Conservation (phyloP, 257 asterid genomes). For the Thymus quinquecostatus region DNA sequence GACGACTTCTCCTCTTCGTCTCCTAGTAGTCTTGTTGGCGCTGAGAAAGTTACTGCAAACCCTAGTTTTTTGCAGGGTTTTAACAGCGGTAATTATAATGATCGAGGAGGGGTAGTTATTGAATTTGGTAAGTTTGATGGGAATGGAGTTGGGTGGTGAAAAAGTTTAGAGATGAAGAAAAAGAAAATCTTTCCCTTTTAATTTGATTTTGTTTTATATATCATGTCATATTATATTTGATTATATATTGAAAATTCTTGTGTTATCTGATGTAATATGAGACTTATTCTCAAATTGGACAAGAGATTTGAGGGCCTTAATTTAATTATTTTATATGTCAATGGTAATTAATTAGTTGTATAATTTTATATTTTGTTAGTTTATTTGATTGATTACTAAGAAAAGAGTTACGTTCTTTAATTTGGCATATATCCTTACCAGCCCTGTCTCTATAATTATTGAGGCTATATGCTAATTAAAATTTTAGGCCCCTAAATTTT, state of each 20-base stretch:
- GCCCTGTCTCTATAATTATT: too few species aligned
- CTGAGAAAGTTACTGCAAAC: constrained; percentile 15
- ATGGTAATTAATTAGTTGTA: neutral
- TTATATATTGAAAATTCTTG: too few species aligned
- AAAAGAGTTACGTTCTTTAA: neutral
- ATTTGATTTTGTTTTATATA: too few species aligned
- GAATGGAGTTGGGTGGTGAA: constrained; percentile 44
- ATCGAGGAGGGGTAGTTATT: neutral
- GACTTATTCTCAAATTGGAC: neutral
- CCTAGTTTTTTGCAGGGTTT: constrained; percentile 23
- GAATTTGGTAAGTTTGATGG: constrained; percentile 30
- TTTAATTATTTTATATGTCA: neutral
- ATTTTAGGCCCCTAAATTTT: too few species aligned
- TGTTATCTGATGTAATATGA: neutral
- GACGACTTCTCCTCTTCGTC: constrained; percentile 8
- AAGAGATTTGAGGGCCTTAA: neutral
- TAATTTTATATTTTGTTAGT: neutral
- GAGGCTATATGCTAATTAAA: too few species aligned
- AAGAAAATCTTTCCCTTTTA: neutral
- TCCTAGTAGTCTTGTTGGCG: constrained; percentile 7
- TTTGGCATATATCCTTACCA: neutral
- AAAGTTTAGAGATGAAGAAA: neutral
- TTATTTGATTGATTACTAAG: neutral
- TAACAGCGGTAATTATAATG: constrained; percentile 9
- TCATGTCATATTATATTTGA: too few species aligned